Evolutionary conservation across 352 stramenopile species (phyloP), one percentile per base, ranked within the genome.

Genomic region (Thalassiosira hispida): DNA sequence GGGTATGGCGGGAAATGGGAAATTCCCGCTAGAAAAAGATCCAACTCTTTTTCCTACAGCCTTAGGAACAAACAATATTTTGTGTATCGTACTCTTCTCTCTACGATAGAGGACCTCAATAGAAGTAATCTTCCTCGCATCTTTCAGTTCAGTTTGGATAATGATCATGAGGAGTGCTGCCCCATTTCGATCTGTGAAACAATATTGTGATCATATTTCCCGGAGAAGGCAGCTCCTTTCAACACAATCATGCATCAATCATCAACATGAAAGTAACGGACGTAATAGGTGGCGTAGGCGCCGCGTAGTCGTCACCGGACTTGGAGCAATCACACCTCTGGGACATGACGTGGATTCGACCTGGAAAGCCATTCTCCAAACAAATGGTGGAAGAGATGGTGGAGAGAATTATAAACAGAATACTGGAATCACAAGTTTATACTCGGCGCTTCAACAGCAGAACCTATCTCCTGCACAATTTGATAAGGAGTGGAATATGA

Each of bases 291-390:
- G 60, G 22, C 35, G 44, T 31, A 18, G 31, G 40, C 83, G 85
- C 2, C 77, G 89, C n/a, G 89, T 95, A 0, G 91, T 94, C 14
- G 80, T 95, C 9, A 95, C 88, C 16, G 89, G 89, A 20, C 81
- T 94, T 16, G 91, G 91, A 23, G 76, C 82, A 12, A 82, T 93
- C 22, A 89, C 83, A 29, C 91, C 91, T 27, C 53, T 95, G n/a
- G 91, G 91, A 38, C 57, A 65, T 18, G 86, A 84, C 22, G 73
- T 92, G 49, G 16, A 44, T 20, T 63, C 79, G 35, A 84, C 87
- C 2, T 95, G 88, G 88, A 59, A 82, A 8, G 18, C 62, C 81
- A 35, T 75, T 14, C 56, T 81, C 35, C 46, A 29, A 51, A 60
- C 25, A 1, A 27, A 38, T 33, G 52, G 40, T 20, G 33, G 20